Base-by-base conservation (phyloP, 768 basidiomycete genomes). In the Pleurotus pulmonarius region DNA sequence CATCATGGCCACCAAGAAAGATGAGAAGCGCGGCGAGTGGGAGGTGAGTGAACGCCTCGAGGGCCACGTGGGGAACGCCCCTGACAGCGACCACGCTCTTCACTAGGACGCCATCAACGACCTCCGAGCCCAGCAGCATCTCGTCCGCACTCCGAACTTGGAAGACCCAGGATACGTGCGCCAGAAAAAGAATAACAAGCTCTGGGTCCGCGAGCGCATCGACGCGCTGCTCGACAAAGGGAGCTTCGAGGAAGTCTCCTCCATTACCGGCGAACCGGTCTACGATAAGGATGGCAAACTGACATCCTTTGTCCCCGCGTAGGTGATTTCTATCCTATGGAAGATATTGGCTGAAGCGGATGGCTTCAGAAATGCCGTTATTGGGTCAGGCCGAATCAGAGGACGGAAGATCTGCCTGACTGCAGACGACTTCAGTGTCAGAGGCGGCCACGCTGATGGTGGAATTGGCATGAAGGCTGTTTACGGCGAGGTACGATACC, bases 371-470 rank as follows among this genome's bases (percentile, higher is more conserved):
- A 75, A 75, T 56, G 63, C 69, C 15, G 69, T 75, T 1, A 75
- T 67, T 22, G 74, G 74, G 1, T 75, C 69, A 62, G 74, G 73
- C 11, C 64, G 60, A 44, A 56, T 74, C 18, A 47, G 67, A 48
- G 64, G 64, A 1, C 70, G 70, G 15, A 73, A 69, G 56, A 73
- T 75, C 1, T 75, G 74, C 56, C 59, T 75, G 8, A 71, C 71
- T 2, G 73, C 74, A 11, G 73, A 75, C 34, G 74, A 75, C 56
- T 75, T 75, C 53, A 75, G 73, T 60, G 74, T 75, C 12, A 64
- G 74, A 55, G 74, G 74, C 3, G 74, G 74, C 18, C 74, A 75
- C 66, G 74, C 74, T 11, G 74, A 75, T 61, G 74, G 74, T 49
- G 73, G 73, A 11, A 74, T 75, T 49, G 62, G 63, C 18, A 67